These are phyloP conservation scores for Suillus tomentosus DNA, from an alignment of 768 basidiomycete species.

Conservation along the genomic window DNA sequence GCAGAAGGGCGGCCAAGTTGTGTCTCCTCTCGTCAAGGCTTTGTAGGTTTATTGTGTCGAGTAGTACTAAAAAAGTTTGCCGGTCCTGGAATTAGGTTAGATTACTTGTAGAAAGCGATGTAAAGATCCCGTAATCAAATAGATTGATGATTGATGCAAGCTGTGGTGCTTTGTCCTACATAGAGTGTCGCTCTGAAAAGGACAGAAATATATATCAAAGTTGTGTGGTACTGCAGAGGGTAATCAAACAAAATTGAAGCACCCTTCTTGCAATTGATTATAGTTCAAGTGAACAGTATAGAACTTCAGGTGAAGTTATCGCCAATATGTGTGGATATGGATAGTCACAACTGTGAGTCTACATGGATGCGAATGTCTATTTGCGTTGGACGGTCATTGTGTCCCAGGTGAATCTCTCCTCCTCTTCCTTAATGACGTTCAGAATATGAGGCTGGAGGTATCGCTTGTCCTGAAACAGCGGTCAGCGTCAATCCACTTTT, in stretches of 20 bases:
- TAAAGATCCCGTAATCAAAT: conserved; percentile 22
- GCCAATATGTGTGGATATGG: conserved; percentile 20
- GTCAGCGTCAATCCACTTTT: conserved; percentile 13
- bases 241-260: background rate
- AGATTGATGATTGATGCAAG: conserved; percentile 4
- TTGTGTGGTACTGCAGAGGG: background rate
- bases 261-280: background rate
- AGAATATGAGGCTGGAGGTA: conserved; percentile 83
- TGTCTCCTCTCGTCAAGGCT: conserved; percentile 81
- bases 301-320: background rate
- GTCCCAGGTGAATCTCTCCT: conserved; percentile 84
- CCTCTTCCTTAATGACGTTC: conserved; percentile 71
- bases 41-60: conserved; percentile 35
- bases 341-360: conserved; percentile 22
- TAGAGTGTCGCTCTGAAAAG: too few relatives aligned
- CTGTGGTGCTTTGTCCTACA: background rate
- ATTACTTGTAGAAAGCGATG: conserved; percentile 9
- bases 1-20: conserved; percentile 65
- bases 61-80: background rate
- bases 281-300: conserved; percentile 1
- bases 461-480: conserved; percentile 69
- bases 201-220: background rate
- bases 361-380: conserved; percentile 41
- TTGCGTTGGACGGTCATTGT: conserved; percentile 69
- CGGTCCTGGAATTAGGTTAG: background rate